Evolutionary conservation across 2,329 filamentous ascomycete species (phyloP).

Genomic region (Aurifilum marmelostoma): DNA sequence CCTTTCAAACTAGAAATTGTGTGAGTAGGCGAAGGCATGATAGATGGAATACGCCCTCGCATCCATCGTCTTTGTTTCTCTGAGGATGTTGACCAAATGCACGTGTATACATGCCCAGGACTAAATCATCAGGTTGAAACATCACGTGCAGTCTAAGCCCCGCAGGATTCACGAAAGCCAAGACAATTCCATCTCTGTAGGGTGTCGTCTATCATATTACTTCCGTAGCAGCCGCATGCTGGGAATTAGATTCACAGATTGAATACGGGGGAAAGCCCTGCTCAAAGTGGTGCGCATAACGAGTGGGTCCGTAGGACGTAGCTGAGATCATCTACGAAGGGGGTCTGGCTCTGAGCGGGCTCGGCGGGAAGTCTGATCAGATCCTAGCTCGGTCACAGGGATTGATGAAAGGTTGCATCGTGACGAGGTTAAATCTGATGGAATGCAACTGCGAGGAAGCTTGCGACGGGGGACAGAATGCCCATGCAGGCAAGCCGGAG

Average conservation of each 20-base stretch:
- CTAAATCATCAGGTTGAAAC: too few species aligned
- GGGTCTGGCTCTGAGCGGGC: background rate
- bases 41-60: background rate
- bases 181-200: too few species aligned
- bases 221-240: background rate
- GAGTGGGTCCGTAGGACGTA: background rate
- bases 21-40: background rate
- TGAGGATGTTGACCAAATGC: too few species aligned
- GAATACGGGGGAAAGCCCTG: too few species aligned
- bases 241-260: too few species aligned
- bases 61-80: too few species aligned
- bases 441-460: background rate
- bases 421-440: background rate
- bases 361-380: background rate
- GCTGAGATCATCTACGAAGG: background rate
- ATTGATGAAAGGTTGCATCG: background rate
- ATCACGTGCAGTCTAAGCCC: background rate
- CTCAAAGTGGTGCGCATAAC: too few species aligned
- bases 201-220: too few species aligned
- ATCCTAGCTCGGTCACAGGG: background rate
- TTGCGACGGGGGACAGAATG: background rate
- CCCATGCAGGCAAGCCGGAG: background rate
- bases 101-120: too few species aligned
- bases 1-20: background rate
- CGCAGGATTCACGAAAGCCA: too few species aligned